These are phyloP conservation scores for Phytophthora tentaculata DNA, from an alignment of 352 stramenopile species.

Conservation along the genomic window DNA sequence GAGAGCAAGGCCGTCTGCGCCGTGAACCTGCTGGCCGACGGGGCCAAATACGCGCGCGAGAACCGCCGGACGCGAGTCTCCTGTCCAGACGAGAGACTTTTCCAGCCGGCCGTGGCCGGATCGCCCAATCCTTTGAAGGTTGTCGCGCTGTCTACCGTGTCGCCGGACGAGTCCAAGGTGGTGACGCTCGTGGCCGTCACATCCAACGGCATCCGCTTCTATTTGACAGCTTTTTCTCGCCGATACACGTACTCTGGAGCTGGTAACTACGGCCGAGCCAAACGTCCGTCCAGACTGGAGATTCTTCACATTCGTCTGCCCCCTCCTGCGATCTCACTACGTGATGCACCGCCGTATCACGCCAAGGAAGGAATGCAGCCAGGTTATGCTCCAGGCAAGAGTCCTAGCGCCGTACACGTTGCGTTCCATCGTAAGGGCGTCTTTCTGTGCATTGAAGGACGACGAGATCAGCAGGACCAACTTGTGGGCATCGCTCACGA, in stretches of 20 bases:
- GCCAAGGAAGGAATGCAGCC: conserved; percentile 89
- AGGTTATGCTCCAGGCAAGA: conserved; percentile 80
- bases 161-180: conserved; percentile 75
- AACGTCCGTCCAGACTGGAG: conserved; percentile 72
- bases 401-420: conserved; percentile 76
- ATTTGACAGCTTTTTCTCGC: conserved; percentile 90
- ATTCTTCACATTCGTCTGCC: conserved; percentile 85
- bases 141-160: conserved; percentile 69
- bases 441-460: conserved; percentile 79
- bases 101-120: conserved; percentile 52
- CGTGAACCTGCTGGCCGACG: conserved; percentile 73
- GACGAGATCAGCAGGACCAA: conserved; percentile 80
- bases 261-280: conserved; percentile 46
- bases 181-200: conserved; percentile 94
- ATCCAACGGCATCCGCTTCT: conserved; percentile 94
- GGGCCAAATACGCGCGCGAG: conserved; percentile 83
- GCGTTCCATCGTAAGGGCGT: conserved; percentile 83
- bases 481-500: conserved; percentile 80
- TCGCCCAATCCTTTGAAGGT: conserved; percentile 59
- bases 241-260: conserved; percentile 48
- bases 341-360: conserved; percentile 84
- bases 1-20: conserved; percentile 70
- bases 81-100: conserved; percentile 83
- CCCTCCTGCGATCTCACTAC: conserved; percentile 68
- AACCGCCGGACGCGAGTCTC: conserved; percentile 84